A percentile compares a stretch with the other conserved stretches of the same genome.
Evolutionary conservation across 495 filamentous ascomycete genomes (phyloP).

Genomic region (Penicillium parvum): DNA sequence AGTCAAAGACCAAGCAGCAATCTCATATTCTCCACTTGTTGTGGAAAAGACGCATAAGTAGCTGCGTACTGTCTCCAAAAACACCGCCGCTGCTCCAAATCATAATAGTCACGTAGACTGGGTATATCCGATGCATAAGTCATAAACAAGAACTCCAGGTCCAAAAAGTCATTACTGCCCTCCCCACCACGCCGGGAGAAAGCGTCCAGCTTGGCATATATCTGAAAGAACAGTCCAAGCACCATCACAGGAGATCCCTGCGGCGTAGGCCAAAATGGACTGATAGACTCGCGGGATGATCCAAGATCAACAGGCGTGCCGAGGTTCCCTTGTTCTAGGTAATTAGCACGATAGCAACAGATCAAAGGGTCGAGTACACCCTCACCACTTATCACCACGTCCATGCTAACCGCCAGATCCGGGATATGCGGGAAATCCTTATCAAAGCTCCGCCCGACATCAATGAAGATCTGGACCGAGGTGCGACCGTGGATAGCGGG

Average conservation of each 20-base stretch:
- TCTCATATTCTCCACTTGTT: conserved; percentile 21
- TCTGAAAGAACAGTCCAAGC: conserved; percentile 19
- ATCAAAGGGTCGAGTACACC: background rate
- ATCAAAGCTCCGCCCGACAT: conserved; percentile 17
- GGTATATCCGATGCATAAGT: conserved; percentile 20
- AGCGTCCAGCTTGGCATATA: conserved; percentile 20
- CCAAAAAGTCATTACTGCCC: conserved; percentile 21
- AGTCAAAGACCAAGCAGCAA: conserved; percentile 14
- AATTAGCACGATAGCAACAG: conserved; percentile 4
- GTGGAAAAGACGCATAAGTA: conserved; percentile 17
- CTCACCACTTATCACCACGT: conserved; percentile 22
- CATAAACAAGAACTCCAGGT: conserved; percentile 19
- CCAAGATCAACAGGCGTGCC: conserved; percentile 20
- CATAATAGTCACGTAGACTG: conserved; percentile 16
- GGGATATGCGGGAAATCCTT: conserved; percentile 18
- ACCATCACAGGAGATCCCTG: conserved; percentile 17
- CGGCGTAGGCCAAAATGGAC: conserved; percentile 17
- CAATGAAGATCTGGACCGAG: conserved; percentile 20
- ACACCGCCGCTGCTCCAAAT: conserved; percentile 15
- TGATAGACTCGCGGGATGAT: conserved; percentile 20
- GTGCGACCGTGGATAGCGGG: conserved; percentile 19
- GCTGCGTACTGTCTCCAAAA: conserved; percentile 20
- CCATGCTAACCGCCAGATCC: conserved; percentile 22
- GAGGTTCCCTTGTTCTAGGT: conserved; percentile 14
- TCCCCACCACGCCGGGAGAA: conserved; percentile 18